Percentiles rank a stretch among this genome's conserved stretches.
Evolutionary conservation across 805 yeast species (phyloP).

Genomic region (Saturnispora besseyi): DNA sequence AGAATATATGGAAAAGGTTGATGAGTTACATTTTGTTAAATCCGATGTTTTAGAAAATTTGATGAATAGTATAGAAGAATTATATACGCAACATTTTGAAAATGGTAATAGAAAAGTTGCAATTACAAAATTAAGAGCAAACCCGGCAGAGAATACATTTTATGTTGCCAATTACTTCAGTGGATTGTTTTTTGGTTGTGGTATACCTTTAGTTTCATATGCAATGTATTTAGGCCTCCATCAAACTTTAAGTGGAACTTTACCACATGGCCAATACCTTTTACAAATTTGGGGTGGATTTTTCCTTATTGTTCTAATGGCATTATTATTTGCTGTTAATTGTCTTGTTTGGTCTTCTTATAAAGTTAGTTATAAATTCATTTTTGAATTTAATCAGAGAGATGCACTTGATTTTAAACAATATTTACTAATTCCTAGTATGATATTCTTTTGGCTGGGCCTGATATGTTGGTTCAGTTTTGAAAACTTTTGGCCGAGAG

Average conservation of each 20-base stretch:
- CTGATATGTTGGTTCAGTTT: constrained; percentile 72
- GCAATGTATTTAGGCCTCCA: constrained; percentile 40
- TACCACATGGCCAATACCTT: constrained; percentile 51
- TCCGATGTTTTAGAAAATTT: constrained; percentile 63
- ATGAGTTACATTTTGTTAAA: constrained; percentile 47
- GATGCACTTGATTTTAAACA: constrained; percentile 59
- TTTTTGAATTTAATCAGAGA: constrained; percentile 75
- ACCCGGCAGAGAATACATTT: constrained; percentile 32
- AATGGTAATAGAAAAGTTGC: constrained; percentile 63
- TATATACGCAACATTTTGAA: constrained; percentile 59
- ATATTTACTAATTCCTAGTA: constrained; percentile 54
- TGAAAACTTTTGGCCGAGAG: constrained; percentile 51
- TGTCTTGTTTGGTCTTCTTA: constrained; percentile 63
- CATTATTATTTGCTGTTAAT: constrained; percentile 56
- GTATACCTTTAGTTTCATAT: constrained; percentile 57
- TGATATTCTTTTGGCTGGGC: constrained; percentile 46
- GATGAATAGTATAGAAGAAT: constrained; percentile 53
- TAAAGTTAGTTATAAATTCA: constrained; percentile 83
- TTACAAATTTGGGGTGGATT: constrained; percentile 94
- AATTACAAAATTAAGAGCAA: constrained; percentile 56
- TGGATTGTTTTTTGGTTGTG: constrained; percentile 63
- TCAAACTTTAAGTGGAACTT: constrained; percentile 28
- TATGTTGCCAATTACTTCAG: constrained; percentile 44
- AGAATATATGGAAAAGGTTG: constrained; percentile 49
- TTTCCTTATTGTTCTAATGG: constrained; percentile 51